Percentiles rank a stretch among this genome's conserved stretches.
Evolutionary conservation across 768 basidiomycete genomes (phyloP).

Genomic region (Naganishia onofrii): DNA sequence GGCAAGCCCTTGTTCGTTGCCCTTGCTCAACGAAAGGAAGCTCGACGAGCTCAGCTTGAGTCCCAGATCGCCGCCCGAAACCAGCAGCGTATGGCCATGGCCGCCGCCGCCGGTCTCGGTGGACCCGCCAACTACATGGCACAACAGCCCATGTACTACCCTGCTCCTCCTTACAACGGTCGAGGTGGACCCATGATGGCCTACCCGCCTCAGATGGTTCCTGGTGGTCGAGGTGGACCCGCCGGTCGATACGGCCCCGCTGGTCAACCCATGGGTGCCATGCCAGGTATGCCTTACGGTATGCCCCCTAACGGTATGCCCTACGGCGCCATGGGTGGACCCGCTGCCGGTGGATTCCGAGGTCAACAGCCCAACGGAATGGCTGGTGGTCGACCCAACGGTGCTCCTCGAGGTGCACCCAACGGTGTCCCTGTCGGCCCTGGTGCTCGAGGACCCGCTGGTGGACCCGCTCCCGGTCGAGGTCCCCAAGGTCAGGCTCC

Average conservation of each 20-base stretch:
- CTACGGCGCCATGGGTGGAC: constrained; percentile 40
- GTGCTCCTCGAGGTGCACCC: constrained; percentile 55
- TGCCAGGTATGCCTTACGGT: constrained; percentile 70
- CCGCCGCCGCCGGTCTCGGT: constrained; percentile 79
- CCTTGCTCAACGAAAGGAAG: constrained; percentile 95
- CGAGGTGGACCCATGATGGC: constrained; percentile 67
- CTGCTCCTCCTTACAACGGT: constrained; percentile 64
- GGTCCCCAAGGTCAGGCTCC: constrained; percentile 53
- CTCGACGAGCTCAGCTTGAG: constrained; percentile 96
- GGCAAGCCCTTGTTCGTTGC: constrained; percentile 98
- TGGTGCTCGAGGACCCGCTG: constrained; percentile 57
- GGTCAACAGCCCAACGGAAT: constrained; percentile 37
- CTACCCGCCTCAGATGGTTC: constrained; percentile 68
- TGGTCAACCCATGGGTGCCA: constrained; percentile 60
- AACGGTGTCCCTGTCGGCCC: constrained; percentile 54
- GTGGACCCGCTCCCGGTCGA: constrained; percentile 52
- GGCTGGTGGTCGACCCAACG: constrained; percentile 58
- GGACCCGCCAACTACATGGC: constrained; percentile 68
- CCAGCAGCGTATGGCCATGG: constrained; percentile 87
- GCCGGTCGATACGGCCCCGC: constrained; percentile 67
- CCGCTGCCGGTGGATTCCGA: constrained; percentile 36
- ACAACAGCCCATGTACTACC: constrained; percentile 75
- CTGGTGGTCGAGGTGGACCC: constrained; percentile 49
- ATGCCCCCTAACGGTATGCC: constrained; percentile 41
- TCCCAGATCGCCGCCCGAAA: constrained; percentile 97